These are phyloP conservation scores for Trichoderma harzianum DNA, from an alignment of 2,329 filamentous ascomycete species.

Conservation along the genomic window DNA sequence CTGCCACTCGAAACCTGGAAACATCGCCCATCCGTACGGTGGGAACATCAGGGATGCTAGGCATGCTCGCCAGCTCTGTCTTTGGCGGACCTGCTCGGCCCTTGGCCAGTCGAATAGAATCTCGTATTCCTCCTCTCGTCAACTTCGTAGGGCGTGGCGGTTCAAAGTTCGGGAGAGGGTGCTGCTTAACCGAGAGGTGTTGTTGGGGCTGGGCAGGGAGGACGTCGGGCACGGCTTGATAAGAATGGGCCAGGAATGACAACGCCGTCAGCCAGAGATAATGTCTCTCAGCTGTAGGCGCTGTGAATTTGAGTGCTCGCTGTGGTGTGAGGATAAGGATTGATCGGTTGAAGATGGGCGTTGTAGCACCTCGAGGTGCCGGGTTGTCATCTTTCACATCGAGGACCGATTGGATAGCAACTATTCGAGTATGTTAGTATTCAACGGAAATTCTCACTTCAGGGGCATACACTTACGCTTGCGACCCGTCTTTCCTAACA, in stretches of 20 bases:
- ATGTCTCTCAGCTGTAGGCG: conserved; percentile 76
- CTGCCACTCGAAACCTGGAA: conserved; percentile 37
- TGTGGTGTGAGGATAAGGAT: conserved; percentile 93
- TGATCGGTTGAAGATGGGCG: conserved; percentile 77
- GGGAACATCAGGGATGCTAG: conserved; percentile 36
- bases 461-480: conserved; percentile 68
- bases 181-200: conserved; percentile 33
- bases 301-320: conserved; percentile 92
- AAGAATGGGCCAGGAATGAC: conserved; percentile 90
- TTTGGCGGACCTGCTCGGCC: conserved; percentile 53
- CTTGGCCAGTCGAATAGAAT: conserved; percentile 88
- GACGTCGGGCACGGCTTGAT: conserved; percentile 74
- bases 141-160: conserved; percentile 42
- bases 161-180: conserved; percentile 51
- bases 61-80: conserved; percentile 51
- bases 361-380: conserved; percentile 61
- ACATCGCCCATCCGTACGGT: conserved; percentile 37
- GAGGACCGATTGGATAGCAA: conserved; percentile 91
- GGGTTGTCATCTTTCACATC: conserved; percentile 95
- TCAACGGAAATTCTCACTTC: not conserved
- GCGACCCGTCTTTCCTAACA: conserved; percentile 91
- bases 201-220: conserved; percentile 46
- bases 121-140: conserved; percentile 63
- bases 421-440: conserved; percentile 44
- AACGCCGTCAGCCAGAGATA: conserved; percentile 93